A percentile compares a stretch with the other conserved stretches of the same genome.
These are phyloP conservation scores for Zymoseptoria brevis DNA, from an alignment of 2,329 filamentous ascomycete species.

Conservation along the genomic window DNA sequence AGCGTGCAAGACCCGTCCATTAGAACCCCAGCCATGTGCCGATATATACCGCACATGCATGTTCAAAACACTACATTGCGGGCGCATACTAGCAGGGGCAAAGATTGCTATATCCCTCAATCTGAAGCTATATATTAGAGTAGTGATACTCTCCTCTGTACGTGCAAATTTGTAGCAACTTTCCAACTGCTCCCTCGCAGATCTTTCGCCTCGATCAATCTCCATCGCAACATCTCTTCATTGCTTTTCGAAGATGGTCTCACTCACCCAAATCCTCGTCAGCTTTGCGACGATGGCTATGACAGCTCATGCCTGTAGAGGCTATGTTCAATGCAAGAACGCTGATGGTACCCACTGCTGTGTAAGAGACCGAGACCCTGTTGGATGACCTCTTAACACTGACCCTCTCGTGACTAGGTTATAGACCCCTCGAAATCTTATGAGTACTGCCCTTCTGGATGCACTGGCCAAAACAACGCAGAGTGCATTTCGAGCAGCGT, in stretches of 20 bases:
- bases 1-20: too few species aligned
- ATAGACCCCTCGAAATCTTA: neutral
- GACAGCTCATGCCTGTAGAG: neutral
- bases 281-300: neutral
- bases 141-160: too few species aligned
- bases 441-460: neutral
- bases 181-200: neutral
- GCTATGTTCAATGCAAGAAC: neutral
- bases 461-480: neutral
- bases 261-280: neutral
- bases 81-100: too few species aligned
- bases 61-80: too few species aligned
- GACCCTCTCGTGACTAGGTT: neutral
- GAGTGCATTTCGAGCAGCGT: neutral
- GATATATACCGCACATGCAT: too few species aligned
- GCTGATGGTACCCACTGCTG: neutral
- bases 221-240: neutral
- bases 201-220: neutral
- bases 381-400: neutral
- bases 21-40: too few species aligned
- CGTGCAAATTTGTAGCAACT: too few species aligned
- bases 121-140: too few species aligned
- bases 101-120: too few species aligned
- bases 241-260: neutral
- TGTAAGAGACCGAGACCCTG: neutral